A percentile compares a stretch with the other conserved stretches of the same genome.
These are phyloP conservation scores for Agroathelia rolfsii DNA, from an alignment of 1,284 basidiomycete species.

Conservation along the genomic window DNA sequence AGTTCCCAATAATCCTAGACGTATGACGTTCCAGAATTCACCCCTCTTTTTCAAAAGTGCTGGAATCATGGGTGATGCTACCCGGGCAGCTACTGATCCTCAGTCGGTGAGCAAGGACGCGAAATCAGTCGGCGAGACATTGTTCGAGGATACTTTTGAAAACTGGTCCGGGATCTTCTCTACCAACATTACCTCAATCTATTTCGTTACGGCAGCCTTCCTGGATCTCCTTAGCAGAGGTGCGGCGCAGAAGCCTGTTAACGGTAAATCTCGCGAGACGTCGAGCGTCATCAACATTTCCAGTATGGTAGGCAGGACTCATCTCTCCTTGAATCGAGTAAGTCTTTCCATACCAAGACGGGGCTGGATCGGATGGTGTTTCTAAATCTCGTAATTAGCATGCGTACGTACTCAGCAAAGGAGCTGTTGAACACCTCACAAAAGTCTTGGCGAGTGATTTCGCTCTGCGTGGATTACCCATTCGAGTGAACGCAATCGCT, in stretches of 20 bases:
- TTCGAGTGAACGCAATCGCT: conserved; percentile 60
- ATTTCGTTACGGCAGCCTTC: conserved; percentile 8
- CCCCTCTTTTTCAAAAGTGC: too few relatives aligned
- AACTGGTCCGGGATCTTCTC: conserved; percentile 4
- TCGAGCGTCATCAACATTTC: conserved; percentile 68
- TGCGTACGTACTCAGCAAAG: too few relatives aligned
- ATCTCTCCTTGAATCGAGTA: conserved; percentile 67
- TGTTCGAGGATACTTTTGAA: conserved; percentile 2
- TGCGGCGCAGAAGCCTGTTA: too few relatives aligned
- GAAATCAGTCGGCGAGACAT: too few relatives aligned
- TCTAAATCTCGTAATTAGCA: too few relatives aligned
- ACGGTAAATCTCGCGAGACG: too few relatives aligned
- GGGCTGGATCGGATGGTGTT: too few relatives aligned
- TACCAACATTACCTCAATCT: conserved; percentile 4
- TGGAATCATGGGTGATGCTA: too few relatives aligned
- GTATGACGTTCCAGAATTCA: not conserved
- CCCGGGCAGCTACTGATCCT: too few relatives aligned
- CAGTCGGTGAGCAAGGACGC: too few relatives aligned
- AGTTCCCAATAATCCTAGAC: not conserved
- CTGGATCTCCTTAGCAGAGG: conserved; percentile 6
- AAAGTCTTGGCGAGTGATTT: conserved; percentile 69
- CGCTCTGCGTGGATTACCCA: conserved; percentile 52
- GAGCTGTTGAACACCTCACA: conserved; percentile 63
- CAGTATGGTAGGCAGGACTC: conserved; percentile 61
- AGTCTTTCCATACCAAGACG: conserved; percentile 20